Percentiles rank a stretch among this genome's conserved stretches.
These are phyloP conservation scores for Hirsutella rhossiliensis DNA, from an alignment of 2,329 filamentous ascomycete genomes.

Conservation along the genomic window DNA sequence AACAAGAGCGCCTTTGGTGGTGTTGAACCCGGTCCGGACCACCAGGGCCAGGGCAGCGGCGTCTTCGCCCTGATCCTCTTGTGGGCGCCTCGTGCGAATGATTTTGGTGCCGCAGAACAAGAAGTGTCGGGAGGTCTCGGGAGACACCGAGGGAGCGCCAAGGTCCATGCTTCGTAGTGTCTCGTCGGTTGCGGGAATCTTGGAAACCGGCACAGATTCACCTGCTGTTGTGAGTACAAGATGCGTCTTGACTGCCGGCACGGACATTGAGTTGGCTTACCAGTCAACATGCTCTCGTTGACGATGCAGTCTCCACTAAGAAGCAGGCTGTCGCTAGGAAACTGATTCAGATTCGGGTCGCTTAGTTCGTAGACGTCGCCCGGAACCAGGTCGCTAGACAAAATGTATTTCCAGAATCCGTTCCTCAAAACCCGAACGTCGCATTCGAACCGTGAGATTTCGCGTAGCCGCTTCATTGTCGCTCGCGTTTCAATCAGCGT, in stretches of 20 bases:
- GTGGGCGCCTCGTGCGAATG: conserved; percentile 76
- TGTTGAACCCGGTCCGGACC: conserved; percentile 90
- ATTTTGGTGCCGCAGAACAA: conserved; percentile 94
- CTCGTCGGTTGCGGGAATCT: conserved; percentile 71
- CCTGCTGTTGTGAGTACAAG: conserved; percentile 27
- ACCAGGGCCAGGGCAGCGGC: conserved; percentile 87
- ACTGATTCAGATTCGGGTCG: conserved; percentile 76
- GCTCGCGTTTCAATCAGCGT: conserved; percentile 84
- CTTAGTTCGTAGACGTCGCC: conserved; percentile 96
- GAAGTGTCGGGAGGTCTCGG: conserved; percentile 77
- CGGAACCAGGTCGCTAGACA: conserved; percentile 80
- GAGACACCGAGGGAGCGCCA: conserved; percentile 67
- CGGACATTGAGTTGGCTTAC: conserved; percentile 9
- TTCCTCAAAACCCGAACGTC: conserved; percentile 87
- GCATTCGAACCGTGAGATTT: conserved; percentile 91
- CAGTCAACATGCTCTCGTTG: conserved; percentile 96
- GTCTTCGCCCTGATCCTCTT: conserved; percentile 76
- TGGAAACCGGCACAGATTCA: conserved; percentile 94
- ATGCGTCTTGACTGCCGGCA: neutral
- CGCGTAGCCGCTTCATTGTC: conserved; percentile 81
- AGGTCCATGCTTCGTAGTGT: conserved; percentile 67
- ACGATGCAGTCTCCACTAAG: conserved; percentile 94
- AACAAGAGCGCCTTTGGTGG: conserved; percentile 89
- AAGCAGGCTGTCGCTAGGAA: conserved; percentile 85
- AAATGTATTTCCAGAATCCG: conserved; percentile 87